Evolutionary conservation across 495 filamentous ascomycete genomes (phyloP), one percentile per base, ranked within the genome.

Genomic region (Rhizodiscina lignyota): DNA sequence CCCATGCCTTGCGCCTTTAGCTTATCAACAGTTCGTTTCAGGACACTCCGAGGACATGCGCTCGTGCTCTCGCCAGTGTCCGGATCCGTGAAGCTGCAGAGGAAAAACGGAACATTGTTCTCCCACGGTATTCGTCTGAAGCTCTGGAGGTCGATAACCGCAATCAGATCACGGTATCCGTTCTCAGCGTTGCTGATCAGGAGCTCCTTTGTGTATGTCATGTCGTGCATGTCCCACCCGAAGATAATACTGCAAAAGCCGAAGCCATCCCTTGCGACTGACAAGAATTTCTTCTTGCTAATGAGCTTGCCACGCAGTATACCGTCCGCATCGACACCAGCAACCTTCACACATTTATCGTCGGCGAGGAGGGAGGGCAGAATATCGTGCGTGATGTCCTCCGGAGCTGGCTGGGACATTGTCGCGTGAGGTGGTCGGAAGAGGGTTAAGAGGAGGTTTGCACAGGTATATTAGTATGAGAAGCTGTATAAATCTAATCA

Each of bases 171-270:
- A 31, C 79, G 67, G 51, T 94, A 94, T 21, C 89, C 89, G 48
- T 94, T 97, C 43, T 84, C 75, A 52, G 80, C 78, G 55, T 93
- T 94, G 59, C 80, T 85, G 52, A 94, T 78, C 45, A 70, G 68
- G 32, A 94, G 69, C 56, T 94, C 86, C 36, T 66, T 62, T 50
- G 72, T 74, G 48, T 97, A 94, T 5, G 83, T 89, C 52, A 68
- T 65, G 48, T 97, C 89, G 57, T 94, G 87, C 82, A 94, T 93
- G 45, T 97, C 89, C 87, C 87, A 94, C 48, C 86, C 89, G 47
- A 94, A 94, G 23, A 97, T 70, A 36, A 94, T 84, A 2, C 80
- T 87, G 64, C 89, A 97, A 65, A 94, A 97, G 15, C 89, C 89
- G 47, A 97, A 97, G 31, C 89, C 89, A 28, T 74, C 68, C 31